Evolutionary conservation across 2,329 filamentous ascomycete species (phyloP).

Genomic region (Colletotrichum noveboracense): DNA sequence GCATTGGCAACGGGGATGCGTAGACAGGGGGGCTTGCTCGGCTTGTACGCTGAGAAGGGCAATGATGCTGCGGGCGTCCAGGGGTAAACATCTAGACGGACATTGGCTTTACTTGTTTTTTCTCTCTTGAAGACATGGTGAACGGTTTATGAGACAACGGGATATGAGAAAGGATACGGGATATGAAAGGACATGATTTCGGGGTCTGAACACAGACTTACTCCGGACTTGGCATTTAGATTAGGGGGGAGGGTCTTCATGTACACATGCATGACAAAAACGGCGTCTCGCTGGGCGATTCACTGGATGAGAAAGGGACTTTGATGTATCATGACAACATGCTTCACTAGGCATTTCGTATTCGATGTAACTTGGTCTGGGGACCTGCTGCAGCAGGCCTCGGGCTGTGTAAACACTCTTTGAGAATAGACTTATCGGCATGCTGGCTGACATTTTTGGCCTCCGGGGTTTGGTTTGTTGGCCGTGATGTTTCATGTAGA

Average conservation of each 20-base stretch:
- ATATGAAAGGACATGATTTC: background rate
- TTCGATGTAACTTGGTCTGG: background rate
- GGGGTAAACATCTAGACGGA: background rate
- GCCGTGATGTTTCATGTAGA: background rate
- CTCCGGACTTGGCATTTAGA: background rate
- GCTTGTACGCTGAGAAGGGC: background rate
- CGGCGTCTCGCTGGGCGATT: constrained; percentile 7
- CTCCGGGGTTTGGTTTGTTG: background rate
- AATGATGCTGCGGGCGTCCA: background rate
- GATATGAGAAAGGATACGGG: background rate
- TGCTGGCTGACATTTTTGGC: background rate
- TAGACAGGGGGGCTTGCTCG: background rate
- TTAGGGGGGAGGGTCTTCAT: background rate
- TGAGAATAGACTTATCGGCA: background rate
- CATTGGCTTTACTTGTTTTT: background rate
- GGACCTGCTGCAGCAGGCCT: background rate
- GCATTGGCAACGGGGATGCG: background rate
- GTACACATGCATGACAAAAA: background rate
- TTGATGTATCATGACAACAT: background rate
- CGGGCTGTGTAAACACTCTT: background rate
- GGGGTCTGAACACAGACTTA: background rate
- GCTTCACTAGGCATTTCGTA: background rate
- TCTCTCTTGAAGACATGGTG: background rate
- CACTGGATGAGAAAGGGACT: background rate
- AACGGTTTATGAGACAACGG: background rate